Evolutionary conservation across 2,329 filamentous ascomycete genomes (phyloP).

Genomic region (Cercospora brassicicola): DNA sequence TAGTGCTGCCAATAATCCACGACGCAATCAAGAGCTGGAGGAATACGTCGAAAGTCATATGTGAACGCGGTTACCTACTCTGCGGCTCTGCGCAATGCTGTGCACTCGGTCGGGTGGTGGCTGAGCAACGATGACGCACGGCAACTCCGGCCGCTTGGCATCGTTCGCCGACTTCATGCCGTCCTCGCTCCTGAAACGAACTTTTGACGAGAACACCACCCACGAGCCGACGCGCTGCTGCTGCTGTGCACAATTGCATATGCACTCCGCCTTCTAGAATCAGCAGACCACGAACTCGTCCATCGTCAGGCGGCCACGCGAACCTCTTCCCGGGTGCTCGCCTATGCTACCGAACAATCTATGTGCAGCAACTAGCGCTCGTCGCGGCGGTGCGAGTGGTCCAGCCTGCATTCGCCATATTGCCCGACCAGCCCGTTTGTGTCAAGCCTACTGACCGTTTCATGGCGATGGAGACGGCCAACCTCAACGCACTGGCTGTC

Average conservation of each 20-base stretch:
- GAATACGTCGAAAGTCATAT: background rate
- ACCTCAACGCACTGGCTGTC: background rate
- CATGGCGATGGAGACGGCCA: background rate
- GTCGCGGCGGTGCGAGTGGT: background rate
- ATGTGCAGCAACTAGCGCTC: background rate
- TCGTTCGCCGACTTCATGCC: background rate
- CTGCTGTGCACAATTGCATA: background rate
- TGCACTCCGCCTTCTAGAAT: background rate
- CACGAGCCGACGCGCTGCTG: background rate
- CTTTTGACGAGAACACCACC: background rate
- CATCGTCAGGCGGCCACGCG: background rate
- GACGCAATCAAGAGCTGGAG: background rate
- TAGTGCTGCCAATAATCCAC: background rate
- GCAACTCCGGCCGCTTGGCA: background rate
- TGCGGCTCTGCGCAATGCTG: background rate
- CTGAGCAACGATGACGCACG: background rate
- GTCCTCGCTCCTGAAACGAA: background rate
- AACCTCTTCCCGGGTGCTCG: background rate
- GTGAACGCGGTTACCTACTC: background rate
- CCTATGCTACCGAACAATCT: conserved; percentile 4
- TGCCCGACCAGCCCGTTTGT: background rate
- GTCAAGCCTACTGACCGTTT: background rate
- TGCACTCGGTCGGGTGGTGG: background rate
- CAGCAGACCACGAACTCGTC: background rate
- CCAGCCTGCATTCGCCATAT: background rate